Conservation (phyloP, 148 eudicot genomes). For the Cornus florida region DNA sequence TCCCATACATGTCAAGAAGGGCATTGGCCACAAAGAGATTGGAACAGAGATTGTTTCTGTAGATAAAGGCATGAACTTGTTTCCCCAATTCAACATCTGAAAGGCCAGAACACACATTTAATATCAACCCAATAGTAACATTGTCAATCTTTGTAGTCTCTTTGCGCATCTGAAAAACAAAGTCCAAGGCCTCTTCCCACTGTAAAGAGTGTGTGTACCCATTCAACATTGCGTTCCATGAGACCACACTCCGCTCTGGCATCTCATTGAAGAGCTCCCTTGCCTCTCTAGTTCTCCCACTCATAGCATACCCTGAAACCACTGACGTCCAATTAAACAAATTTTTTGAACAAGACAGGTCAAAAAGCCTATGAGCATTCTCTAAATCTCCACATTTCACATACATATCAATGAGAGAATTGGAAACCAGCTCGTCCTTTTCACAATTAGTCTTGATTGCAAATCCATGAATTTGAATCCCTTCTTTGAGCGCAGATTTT, state of each 20-base stretch:
- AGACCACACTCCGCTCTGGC: conserved; percentile 60
- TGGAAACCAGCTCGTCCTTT: conserved; percentile 50
- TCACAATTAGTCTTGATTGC: conserved; percentile 46
- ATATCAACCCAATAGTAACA: conserved; percentile 52
- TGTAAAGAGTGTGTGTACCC: conserved; percentile 51
- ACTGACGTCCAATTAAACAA: conserved; percentile 56
- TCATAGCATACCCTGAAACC: conserved; percentile 58
- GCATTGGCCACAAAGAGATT: conserved; percentile 53
- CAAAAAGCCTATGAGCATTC: conserved; percentile 47
- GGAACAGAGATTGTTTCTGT: conserved; percentile 43
- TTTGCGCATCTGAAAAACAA: conserved; percentile 42
- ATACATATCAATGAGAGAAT: conserved; percentile 65
- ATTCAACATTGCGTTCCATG: conserved; percentile 78
- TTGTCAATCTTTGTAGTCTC: conserved; percentile 31
- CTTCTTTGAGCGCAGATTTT: conserved; percentile 44
- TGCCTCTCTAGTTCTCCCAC: conserved; percentile 58
- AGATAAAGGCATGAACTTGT: conserved; percentile 66
- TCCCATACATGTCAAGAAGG: conserved; percentile 81
- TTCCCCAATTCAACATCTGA: conserved; percentile 67
- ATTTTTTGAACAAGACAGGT: conserved; percentile 38
- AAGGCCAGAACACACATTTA: conserved; percentile 61
- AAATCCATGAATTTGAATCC: conserved; percentile 63
- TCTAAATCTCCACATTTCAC: conserved; percentile 51
- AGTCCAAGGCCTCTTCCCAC: conserved; percentile 68
- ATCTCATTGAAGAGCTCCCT: conserved; percentile 61